Conservation (phyloP, 352 stramenopile species). For the Globisporangium paroecandrum region DNA sequence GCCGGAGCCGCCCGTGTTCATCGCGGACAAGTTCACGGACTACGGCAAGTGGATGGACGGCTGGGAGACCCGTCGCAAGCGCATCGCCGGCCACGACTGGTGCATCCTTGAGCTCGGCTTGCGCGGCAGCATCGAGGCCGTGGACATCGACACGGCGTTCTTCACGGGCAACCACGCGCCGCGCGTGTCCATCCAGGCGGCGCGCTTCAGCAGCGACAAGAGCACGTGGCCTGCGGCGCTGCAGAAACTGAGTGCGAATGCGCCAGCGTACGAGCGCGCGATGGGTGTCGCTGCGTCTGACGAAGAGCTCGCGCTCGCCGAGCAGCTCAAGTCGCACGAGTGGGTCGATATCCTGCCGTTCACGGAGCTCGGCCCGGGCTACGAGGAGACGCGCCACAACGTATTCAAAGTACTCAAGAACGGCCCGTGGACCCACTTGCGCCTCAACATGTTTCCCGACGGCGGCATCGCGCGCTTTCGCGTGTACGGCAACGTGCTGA, state of each 20-base stretch:
- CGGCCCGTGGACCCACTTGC: conserved; percentile 83
- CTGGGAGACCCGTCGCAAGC: conserved; percentile 93
- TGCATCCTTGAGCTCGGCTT: conserved; percentile 88
- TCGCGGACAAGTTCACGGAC: conserved; percentile 88
- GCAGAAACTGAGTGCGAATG: conserved; percentile 35
- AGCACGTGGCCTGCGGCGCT: conserved; percentile 34
- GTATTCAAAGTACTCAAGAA: conserved; percentile 51
- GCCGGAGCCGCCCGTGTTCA: conserved; percentile 77
- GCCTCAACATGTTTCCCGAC: conserved; percentile 92
- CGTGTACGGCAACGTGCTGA: conserved; percentile 65
- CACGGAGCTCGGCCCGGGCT: conserved; percentile 61
- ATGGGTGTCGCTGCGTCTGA: conserved; percentile 51
- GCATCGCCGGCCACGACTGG: conserved; percentile 87
- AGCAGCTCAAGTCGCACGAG: conserved; percentile 47
- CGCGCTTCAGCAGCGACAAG: conserved; percentile 41
- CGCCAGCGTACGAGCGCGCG: conserved; percentile 31
- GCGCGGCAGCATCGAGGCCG: conserved; percentile 44
- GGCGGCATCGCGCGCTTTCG: conserved; percentile 90
- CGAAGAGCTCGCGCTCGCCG: conserved; percentile 36
- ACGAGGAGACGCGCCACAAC: conserved; percentile 86
- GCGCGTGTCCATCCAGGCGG: conserved; percentile 86
- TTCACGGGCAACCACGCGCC: conserved; percentile 91
- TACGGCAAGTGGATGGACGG: conserved; percentile 96
- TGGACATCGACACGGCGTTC: conserved; percentile 92
- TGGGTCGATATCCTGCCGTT: conserved; percentile 70